Conservation (phyloP, 495 filamentous ascomycete species). For the Hypoxylon crocopeplum region DNA sequence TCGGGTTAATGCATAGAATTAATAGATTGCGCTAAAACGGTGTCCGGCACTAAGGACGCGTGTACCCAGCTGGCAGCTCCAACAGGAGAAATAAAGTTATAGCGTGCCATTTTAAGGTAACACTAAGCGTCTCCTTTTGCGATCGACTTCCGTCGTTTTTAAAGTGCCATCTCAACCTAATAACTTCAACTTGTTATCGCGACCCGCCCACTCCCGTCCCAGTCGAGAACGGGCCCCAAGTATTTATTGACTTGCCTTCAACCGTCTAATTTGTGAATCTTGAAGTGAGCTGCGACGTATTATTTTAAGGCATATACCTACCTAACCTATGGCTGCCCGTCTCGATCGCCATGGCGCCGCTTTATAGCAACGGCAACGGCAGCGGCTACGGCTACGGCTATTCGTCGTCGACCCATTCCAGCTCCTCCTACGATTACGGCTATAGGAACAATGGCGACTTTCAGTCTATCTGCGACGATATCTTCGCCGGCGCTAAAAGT, state of each 20-base stretch:
- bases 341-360: conserved; percentile 43
- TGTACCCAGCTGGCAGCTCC: conserved; percentile 7
- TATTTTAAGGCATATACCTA: neutral
- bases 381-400: conserved; percentile 30
- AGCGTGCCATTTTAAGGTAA: conserved; percentile 29
- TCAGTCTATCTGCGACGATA: conserved; percentile 44
- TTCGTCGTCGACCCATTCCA: conserved; percentile 18
- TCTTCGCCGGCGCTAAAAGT: conserved; percentile 13
- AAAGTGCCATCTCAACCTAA: too few species aligned
- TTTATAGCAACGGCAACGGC: conserved; percentile 44
- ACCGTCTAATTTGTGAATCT: too few species aligned
- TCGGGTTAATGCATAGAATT: neutral
- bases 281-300: too few species aligned
- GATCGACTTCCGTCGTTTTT: neutral
- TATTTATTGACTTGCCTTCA: too few species aligned
- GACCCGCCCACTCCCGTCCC: too few species aligned
- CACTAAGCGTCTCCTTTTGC: conserved; percentile 17
- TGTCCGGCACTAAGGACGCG: conserved; percentile 17
- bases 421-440: conserved; percentile 26
- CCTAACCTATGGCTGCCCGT: conserved; percentile 39
- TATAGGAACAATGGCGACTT: conserved; percentile 33
- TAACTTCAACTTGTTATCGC: too few species aligned
- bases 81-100: conserved; percentile 30
- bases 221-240: too few species aligned
- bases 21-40: conserved; percentile 6